Evolutionary conservation across 2,329 filamentous ascomycete genomes (phyloP).

Genomic region (Fusarium chaquense): DNA sequence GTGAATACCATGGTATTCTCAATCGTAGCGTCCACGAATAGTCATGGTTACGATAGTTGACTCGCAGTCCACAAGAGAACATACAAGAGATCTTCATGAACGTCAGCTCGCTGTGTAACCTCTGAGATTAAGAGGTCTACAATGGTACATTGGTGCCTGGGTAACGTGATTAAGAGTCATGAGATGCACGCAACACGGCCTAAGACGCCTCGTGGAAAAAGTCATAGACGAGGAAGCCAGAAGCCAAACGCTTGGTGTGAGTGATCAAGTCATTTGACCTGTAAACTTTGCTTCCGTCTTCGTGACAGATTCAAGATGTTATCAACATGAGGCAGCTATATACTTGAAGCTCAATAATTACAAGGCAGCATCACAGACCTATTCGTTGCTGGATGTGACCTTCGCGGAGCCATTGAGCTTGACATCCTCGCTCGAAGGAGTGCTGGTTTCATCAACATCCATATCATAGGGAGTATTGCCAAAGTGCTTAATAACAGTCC

Average conservation of each 20-base stretch:
- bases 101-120: no score
- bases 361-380: neutral
- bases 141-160: neutral
- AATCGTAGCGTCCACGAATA: neutral
- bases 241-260: no score
- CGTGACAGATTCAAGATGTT: neutral
- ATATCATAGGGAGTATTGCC: conserved; percentile 3
- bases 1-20: neutral
- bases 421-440: neutral
- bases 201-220: no score
- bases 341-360: neutral
- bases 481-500: conserved; percentile 70
- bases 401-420: neutral
- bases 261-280: no score
- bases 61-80: no score
- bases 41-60: neutral
- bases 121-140: neutral
- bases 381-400: neutral
- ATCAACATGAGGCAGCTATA: neutral
- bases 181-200: neutral
- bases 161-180: neutral
- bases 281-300: no score
- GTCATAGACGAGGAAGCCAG: no score
- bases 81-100: neutral
- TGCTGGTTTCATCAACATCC: neutral